phyloP scores from a whole-genome alignment of 768 basidiomycete genomes.

The Kwoniella dendrophila region DNA sequence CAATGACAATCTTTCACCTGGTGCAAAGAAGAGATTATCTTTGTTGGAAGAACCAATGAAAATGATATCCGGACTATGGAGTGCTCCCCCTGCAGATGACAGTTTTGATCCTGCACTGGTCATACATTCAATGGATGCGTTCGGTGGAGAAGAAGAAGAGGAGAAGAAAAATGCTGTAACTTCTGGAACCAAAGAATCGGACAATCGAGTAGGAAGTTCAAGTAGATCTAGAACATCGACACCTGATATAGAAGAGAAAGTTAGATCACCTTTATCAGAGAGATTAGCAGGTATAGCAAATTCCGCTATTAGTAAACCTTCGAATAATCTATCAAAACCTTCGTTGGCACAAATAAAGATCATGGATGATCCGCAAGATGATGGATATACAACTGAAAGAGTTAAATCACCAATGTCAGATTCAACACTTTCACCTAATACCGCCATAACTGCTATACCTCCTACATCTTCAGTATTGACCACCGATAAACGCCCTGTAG shows the following conservation, averaged over 20 bases:
- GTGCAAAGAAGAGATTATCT: slow-evolving; percentile 17
- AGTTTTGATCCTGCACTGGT: slow-evolving; percentile 34
- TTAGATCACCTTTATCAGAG: slow-evolving; percentile 18
- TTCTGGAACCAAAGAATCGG: too few species aligned
- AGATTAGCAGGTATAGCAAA: slow-evolving; percentile 16
- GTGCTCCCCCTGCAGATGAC: slow-evolving; percentile 19
- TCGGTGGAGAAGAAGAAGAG: slow-evolving; percentile 17
- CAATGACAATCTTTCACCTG: slow-evolving; percentile 1
- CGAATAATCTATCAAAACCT: background rate
- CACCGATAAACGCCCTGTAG: background rate
- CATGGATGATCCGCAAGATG: background rate
- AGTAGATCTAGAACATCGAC: background rate
- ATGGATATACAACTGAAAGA: slow-evolving; percentile 3
- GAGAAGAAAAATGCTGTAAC: background rate
- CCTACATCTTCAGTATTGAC: background rate
- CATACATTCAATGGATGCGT: slow-evolving; percentile 28
- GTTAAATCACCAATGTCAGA: slow-evolving; percentile 21
- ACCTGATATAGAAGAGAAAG: background rate
- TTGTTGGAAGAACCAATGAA: slow-evolving; percentile 33
- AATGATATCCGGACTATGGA: slow-evolving; percentile 35
- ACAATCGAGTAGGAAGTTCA: too few species aligned
- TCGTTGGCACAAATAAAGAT: slow-evolving; percentile 1
- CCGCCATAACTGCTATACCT: background rate
- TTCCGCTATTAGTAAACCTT: background rate
- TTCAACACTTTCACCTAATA: slow-evolving; percentile 12